Base-by-base conservation (phyloP, 768 basidiomycete species). In the Rhodotorula paludigena region DNA sequence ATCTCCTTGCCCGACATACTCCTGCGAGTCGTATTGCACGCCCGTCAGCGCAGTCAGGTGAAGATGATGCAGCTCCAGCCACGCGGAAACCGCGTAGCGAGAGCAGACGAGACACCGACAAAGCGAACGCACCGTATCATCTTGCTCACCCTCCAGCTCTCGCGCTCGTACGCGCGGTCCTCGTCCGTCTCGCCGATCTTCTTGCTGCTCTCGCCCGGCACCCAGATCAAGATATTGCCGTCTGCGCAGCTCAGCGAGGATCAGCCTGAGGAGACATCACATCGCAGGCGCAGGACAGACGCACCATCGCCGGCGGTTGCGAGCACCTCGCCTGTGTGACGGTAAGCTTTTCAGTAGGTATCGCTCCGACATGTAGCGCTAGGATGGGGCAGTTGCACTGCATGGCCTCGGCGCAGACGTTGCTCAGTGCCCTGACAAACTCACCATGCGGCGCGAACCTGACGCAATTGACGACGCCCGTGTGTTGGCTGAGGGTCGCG, bases 201-300 rank as follows among this genome's bases (percentile, higher is more conserved):
- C 49, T 81, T 83, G 4, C 85, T 78, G 60, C 87, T 86, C 32
- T 86, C 84, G 7, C 89, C 87, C 15, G 86, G 90, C 0, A 89
- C 86, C 96, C 96, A 99, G 23, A 99, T 85, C 56, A 98, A 90
- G 67, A 99, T 87, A 87, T 93, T 92, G 20, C 96, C 96, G 80
- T 99, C 94, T 96, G 74, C 30, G 41, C 1, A n/a, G n/a, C n/a
- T n/a, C n/a, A n/a, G n/a, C n/a, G n/a, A n/a, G n/a, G n/a, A n/a
- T n/a, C n/a, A n/a, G n/a, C n/a, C n/a, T n/a, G n/a, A n/a, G n/a
- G n/a, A n/a, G n/a, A n/a, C n/a, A n/a, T n/a, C n/a, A n/a, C n/a
- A n/a, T 41, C 16, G 11, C 23, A 25, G 39, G 58, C 44, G 66
- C n/a, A 42, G 54, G 54, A 20, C 14, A 45, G 66, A 78, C 87